Evolutionary conservation across 1,284 basidiomycete species (phyloP).

Genomic region (Mycocalia duriaeana): DNA sequence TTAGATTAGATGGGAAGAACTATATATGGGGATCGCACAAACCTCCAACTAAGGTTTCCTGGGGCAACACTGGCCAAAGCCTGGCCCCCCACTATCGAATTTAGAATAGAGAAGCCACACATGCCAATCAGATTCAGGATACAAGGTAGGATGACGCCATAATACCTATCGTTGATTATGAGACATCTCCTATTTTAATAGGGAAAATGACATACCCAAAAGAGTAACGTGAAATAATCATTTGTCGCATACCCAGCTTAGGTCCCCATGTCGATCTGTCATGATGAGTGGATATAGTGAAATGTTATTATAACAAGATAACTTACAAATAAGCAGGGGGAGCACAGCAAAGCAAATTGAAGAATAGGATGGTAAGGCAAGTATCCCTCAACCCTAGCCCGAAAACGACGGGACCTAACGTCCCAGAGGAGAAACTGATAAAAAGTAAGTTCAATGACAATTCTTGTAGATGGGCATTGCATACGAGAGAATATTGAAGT

Average conservation of each 20-base stretch:
- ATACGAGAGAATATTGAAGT: slow-evolving; percentile 71
- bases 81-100: slow-evolving; percentile 77
- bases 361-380: slow-evolving; percentile 72
- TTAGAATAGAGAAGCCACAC: slow-evolving; percentile 74
- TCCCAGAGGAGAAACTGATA: slow-evolving; percentile 68
- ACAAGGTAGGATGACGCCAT: slow-evolving; percentile 59
- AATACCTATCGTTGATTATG: slow-evolving; percentile 42
- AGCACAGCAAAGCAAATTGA: slow-evolving; percentile 49
- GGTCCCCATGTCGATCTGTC: slow-evolving; percentile 80
- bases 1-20: background rate
- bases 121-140: slow-evolving; percentile 62
- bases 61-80: slow-evolving; percentile 68
- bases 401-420: slow-evolving; percentile 64
- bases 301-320: background rate
- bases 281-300: background rate
- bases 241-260: slow-evolving; percentile 81
- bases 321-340: slow-evolving; percentile 36
- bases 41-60: slow-evolving; percentile 66
- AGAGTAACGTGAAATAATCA: slow-evolving; percentile 68
- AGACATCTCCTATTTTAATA: background rate
- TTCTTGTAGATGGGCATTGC: slow-evolving; percentile 17
- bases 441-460: background rate
- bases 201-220: slow-evolving; percentile 51
- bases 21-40: slow-evolving; percentile 13
- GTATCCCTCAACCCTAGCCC: slow-evolving; percentile 68